These are phyloP conservation scores for Dothiorella sarmentorum DNA, from an alignment of 2,329 filamentous ascomycete genomes.

Conservation along the genomic window DNA sequence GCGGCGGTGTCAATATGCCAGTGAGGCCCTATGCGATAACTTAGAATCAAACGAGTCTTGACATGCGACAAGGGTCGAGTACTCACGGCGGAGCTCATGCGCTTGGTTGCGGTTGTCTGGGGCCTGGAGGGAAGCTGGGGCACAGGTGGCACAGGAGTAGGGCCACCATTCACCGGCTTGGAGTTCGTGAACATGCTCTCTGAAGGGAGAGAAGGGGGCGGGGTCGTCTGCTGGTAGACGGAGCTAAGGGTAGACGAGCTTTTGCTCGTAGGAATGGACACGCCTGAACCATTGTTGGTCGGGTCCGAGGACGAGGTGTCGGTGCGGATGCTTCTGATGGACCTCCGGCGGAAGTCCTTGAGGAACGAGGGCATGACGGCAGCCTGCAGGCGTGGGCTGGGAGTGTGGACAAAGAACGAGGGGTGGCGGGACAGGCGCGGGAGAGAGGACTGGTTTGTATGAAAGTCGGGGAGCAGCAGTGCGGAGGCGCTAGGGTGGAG, in stretches of 20 bases:
- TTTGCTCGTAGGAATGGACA: constrained; percentile 52
- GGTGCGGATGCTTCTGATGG: constrained; percentile 62
- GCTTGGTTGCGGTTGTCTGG: constrained; percentile 28
- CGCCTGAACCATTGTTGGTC: constrained; percentile 21
- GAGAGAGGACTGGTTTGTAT: background rate
- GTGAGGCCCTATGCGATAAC: constrained; percentile 19
- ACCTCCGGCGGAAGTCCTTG: constrained; percentile 70
- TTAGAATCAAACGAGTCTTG: background rate
- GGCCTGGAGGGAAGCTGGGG: constrained; percentile 35
- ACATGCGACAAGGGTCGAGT: background rate
- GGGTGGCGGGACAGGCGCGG: background rate
- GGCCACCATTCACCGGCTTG: constrained; percentile 51
- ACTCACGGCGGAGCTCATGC: constrained; percentile 52
- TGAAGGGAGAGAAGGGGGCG: constrained; percentile 67
- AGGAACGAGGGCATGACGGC: constrained; percentile 59
- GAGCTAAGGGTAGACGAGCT: constrained; percentile 62
- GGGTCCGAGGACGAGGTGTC: constrained; percentile 13
- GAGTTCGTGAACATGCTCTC: constrained; percentile 65
- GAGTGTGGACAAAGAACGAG: background rate
- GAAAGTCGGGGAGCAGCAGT: background rate
- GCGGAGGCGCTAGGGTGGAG: constrained; percentile 1
- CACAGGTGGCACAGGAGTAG: constrained; percentile 25
- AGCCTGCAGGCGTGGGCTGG: background rate
- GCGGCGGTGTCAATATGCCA: constrained; percentile 54
- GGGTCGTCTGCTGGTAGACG: constrained; percentile 60